These are phyloP conservation scores for Cyclotella baltica DNA, from an alignment of 108 stramenopile genomes.

Conservation along the genomic window DNA sequence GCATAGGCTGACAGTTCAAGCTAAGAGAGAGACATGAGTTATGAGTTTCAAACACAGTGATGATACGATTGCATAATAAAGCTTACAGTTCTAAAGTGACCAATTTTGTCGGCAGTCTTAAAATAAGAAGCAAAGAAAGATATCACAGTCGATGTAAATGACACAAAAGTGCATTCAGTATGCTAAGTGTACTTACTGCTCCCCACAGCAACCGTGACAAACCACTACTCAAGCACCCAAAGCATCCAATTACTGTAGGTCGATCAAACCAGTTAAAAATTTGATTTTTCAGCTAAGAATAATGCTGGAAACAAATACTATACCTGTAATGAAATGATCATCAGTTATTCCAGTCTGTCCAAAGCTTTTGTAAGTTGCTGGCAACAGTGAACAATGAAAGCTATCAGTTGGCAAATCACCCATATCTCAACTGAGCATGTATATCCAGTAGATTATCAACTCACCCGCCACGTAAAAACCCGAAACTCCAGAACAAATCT, in stretches of 20 bases:
- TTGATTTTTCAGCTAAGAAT: too few relatives aligned
- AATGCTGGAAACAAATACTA: too few relatives aligned
- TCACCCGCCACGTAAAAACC: slow-evolving; percentile 43
- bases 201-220: slow-evolving; percentile 48
- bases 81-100: slow-evolving; percentile 39
- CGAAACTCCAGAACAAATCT: slow-evolving; percentile 46
- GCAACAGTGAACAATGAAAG: neutral
- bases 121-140: neutral
- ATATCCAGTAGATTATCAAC: too few relatives aligned
- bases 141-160: neutral
- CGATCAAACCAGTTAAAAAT: neutral
- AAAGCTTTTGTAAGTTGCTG: slow-evolving; percentile 50
- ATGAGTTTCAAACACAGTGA: too few relatives aligned
- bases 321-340: slow-evolving; percentile 50
- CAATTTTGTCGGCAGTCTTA: slow-evolving; percentile 40
- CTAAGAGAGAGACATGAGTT: neutral
- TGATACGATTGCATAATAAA: too few relatives aligned
- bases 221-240: slow-evolving; percentile 50
- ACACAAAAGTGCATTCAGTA: too few relatives aligned
- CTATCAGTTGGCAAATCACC: neutral
- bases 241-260: slow-evolving; percentile 42
- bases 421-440: neutral
- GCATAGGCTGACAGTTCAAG: slow-evolving; percentile 43
- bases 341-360: slow-evolving; percentile 36
- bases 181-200: neutral